These are phyloP conservation scores for Penicillium sp. DNA, from an alignment of 2,329 filamentous ascomycete genomes.

Conservation along the genomic window DNA sequence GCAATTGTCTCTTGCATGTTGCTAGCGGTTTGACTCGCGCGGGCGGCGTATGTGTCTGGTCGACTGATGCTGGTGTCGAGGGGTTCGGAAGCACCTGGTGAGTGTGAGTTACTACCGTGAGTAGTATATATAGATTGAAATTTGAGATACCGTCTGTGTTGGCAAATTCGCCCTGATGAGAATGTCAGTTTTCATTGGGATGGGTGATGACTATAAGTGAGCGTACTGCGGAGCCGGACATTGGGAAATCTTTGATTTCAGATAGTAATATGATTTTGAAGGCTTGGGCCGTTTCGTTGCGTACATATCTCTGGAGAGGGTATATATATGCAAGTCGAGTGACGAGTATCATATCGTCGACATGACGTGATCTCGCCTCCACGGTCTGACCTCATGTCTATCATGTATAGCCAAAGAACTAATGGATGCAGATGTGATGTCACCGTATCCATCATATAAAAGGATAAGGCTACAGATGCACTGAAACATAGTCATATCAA, in stretches of 20 bases:
- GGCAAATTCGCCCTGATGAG: background rate
- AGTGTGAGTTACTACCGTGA: background rate
- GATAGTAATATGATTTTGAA: background rate
- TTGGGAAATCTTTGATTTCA: background rate
- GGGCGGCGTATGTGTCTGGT: slow-evolving; percentile 11
- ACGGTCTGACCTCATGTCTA: background rate
- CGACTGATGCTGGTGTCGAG: slow-evolving; percentile 14
- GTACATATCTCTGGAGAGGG: background rate
- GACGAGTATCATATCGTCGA: background rate
- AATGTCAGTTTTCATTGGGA: background rate
- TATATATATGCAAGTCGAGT: background rate
- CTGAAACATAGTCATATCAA: slow-evolving; percentile 10
- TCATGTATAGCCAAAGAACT: background rate
- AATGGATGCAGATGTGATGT: background rate
- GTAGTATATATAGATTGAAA: background rate
- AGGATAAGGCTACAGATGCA: background rate
- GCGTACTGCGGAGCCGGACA: background rate
- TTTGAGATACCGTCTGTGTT: background rate
- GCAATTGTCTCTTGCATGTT: slow-evolving; percentile 17
- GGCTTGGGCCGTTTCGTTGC: background rate
- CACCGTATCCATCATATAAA: background rate
- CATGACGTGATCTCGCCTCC: slow-evolving; percentile 3
- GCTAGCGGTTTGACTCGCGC: slow-evolving; percentile 20
- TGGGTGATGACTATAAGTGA: background rate
- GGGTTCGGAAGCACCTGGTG: slow-evolving; percentile 18